These are phyloP conservation scores for Podospora sp. DNA, from an alignment of 495 filamentous ascomycete species.

Conservation along the genomic window DNA sequence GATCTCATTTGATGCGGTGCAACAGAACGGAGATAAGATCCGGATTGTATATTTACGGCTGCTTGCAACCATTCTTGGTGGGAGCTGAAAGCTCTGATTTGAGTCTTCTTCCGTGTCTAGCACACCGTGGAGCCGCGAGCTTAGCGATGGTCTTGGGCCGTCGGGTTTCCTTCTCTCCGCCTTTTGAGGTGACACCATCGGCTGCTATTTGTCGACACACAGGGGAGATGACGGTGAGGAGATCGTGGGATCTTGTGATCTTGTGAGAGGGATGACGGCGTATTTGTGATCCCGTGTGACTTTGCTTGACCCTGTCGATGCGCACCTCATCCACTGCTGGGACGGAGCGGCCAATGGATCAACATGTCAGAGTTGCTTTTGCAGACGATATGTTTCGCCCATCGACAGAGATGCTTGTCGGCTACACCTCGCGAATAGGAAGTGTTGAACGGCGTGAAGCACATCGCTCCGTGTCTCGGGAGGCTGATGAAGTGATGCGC, in stretches of 20 bases:
- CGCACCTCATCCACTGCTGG: conserved; percentile 6
- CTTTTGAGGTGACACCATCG: conserved; percentile 5
- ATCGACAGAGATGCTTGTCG: neutral
- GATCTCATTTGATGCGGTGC: neutral
- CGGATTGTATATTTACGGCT: neutral
- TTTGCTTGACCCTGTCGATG: neutral
- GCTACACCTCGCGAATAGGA: neutral
- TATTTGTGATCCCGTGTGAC: neutral
- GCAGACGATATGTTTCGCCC: conserved; percentile 5
- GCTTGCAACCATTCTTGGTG: neutral
- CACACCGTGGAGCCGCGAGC: neutral
- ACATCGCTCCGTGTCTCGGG: conserved; percentile 1
- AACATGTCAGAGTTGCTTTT: neutral
- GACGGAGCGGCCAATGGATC: conserved; percentile 3
- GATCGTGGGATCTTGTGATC: neutral
- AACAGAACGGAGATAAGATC: neutral
- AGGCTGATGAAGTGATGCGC: neutral
- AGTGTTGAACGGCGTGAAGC: neutral
- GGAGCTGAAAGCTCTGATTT: neutral
- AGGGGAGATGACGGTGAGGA: neutral
- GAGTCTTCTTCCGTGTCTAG: neutral
- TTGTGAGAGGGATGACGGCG: neutral
- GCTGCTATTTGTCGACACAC: neutral
- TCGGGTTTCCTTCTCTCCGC: neutral
- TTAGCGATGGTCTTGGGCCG: neutral